A percentile compares a stretch with the other conserved stretches of the same genome.
phyloP scores from a whole-genome alignment of 345 rosid species.

The Gynandropsis gynandra region DNA sequence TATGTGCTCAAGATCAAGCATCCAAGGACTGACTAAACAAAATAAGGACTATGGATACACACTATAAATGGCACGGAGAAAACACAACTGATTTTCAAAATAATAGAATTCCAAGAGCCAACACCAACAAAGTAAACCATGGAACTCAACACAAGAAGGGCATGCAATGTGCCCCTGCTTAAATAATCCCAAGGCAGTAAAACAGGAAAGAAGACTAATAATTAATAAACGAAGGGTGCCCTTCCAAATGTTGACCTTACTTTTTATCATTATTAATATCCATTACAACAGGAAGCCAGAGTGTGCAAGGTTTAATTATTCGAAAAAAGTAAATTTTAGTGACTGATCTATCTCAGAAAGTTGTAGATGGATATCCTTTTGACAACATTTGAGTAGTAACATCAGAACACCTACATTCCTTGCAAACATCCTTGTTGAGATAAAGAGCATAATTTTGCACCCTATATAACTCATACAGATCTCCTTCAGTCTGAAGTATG shows the following conservation, averaged over 20 bases:
- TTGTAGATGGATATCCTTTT: too few relatives aligned
- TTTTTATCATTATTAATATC: too few relatives aligned
- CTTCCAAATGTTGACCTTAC: too few relatives aligned
- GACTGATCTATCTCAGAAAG: too few relatives aligned
- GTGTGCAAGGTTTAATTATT: too few relatives aligned
- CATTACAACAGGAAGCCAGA: too few relatives aligned
- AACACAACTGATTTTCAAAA: slow-evolving; percentile 10
- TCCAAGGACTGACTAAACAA: slow-evolving; percentile 10
- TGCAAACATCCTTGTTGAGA: slow-evolving; percentile 8
- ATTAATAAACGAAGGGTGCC: too few relatives aligned
- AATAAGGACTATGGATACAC: slow-evolving; percentile 17
- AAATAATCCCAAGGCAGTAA: background rate
- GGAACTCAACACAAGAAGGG: slow-evolving; percentile 10
- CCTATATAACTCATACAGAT: background rate
- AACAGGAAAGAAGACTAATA: slow-evolving; percentile 8
- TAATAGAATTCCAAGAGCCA: slow-evolving; percentile 14
- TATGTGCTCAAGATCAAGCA: slow-evolving; percentile 10
- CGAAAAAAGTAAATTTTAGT: too few relatives aligned
- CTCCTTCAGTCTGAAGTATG: slow-evolving; percentile 1
- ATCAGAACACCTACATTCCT: slow-evolving; percentile 11
- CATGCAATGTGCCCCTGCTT: slow-evolving; percentile 6
- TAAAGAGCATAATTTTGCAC: slow-evolving; percentile 10
- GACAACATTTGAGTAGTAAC: too few relatives aligned
- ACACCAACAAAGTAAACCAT: background rate
- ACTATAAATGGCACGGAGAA: slow-evolving; percentile 7